A percentile compares a stretch with the other conserved stretches of the same genome.
Evolutionary conservation across 1,139 yeast genomes (phyloP).

Genomic region (Sugiyamaella xylanicola): DNA sequence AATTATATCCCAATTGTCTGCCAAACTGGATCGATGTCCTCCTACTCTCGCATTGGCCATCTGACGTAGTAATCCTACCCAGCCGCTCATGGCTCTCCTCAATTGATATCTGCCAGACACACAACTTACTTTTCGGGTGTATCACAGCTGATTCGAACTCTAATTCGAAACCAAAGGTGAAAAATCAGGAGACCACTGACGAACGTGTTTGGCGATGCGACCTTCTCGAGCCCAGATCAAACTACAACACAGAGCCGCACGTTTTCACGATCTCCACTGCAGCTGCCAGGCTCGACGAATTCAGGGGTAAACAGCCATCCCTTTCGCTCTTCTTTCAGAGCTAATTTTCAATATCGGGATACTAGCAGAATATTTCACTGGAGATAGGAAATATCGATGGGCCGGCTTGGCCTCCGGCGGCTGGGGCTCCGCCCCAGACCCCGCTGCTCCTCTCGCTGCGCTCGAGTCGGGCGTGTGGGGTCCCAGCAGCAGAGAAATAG

Average conservation of each 20-base stretch:
- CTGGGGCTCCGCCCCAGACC: no score
- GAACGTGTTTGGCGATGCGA: background rate
- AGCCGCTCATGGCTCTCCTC: no score
- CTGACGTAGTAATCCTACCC: background rate
- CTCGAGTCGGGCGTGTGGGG: no score
- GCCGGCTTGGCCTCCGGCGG: no score
- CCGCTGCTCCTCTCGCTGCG: no score
- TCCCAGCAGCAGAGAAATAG: no score
- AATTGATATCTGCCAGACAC: no score
- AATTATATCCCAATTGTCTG: no score
- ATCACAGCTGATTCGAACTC: background rate
- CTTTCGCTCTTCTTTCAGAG: background rate
- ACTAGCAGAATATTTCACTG: background rate
- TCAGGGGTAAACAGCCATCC: no score
- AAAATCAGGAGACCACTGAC: background rate
- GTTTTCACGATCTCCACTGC: background rate
- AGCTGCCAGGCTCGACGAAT: background rate
- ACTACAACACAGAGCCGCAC: background rate
- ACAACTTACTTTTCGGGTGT: background rate
- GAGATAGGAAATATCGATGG: no score
- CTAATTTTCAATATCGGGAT: background rate
- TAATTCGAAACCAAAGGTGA: background rate
- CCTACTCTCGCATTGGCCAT: background rate
- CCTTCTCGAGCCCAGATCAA: background rate
- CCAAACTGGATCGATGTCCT: no score